Conservation (phyloP, 2,329 filamentous ascomycete species). For the Bipolaris zeicola region DNA sequence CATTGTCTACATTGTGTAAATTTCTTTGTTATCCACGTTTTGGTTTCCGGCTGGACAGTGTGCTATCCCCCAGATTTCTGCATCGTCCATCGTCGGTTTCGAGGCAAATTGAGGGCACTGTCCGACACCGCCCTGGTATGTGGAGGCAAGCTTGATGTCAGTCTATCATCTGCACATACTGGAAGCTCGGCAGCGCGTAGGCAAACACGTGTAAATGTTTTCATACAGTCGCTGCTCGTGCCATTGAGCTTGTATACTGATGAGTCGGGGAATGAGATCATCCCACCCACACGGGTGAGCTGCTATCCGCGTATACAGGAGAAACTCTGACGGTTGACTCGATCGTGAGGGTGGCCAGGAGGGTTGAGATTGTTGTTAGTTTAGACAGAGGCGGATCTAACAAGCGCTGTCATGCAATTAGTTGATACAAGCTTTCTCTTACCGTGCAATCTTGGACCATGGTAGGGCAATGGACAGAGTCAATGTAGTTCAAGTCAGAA, state of each 20-base stretch:
- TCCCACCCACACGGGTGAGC: not conserved
- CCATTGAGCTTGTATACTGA: not conserved
- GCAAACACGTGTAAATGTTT: not conserved
- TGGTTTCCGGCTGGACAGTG: not conserved
- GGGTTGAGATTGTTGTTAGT: not conserved
- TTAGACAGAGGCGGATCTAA: not conserved
- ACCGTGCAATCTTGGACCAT: not conserved
- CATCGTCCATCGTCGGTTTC: too few relatives aligned
- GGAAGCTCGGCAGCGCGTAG: too few relatives aligned
- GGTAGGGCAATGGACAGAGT: not conserved
- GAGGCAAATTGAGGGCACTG: too few relatives aligned
- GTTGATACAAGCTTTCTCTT: not conserved
- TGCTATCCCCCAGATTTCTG: too few relatives aligned
- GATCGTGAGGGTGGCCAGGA: not conserved
- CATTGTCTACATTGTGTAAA: not conserved
- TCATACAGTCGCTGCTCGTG: not conserved
- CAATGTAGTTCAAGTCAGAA: not conserved
- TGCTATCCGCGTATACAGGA: not conserved
- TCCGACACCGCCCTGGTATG: too few relatives aligned
- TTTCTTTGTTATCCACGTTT: not conserved
- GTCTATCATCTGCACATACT: not conserved
- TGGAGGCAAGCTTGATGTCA: too few relatives aligned
- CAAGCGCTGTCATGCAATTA: not conserved
- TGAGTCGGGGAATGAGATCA: not conserved
- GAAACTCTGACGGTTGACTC: not conserved